Base-by-base conservation (phyloP, 2,329 filamentous ascomycete genomes). In the Elsinoe necatrix region DNA sequence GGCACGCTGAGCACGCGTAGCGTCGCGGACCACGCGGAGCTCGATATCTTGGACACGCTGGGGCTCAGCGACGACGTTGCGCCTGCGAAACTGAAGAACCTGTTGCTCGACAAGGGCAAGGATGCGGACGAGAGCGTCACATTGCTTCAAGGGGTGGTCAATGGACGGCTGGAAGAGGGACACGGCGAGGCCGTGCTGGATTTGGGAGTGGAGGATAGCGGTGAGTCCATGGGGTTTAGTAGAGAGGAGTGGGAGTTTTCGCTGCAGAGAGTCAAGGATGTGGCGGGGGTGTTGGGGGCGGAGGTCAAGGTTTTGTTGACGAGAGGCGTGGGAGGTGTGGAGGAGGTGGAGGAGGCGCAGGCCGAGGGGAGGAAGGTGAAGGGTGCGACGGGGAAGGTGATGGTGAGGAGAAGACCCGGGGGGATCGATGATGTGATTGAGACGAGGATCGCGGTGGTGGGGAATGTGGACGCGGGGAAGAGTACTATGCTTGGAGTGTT, bases 401-500 rank as follows among this genome's bases (percentile, higher is more conserved):
- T 97, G 64, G 80, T 97, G 59, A 83, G 93, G 37, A 84, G 86
- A 66, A 75, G 81, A 20, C 89, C 91, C 2, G 75, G 79, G 18
- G 85, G 79, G 11, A 81, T 89, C 4, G 90, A 97, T 68, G 84
- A 95, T 57, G 87, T 95, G 23, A 95, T 96, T 60, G 93, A 98
- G 77, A 95, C 92, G 8, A 77, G 93, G 63, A 95, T 98, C 73
- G 93, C 92, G 0, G 93, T 98, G 0, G 93, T 98, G 6, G 93
- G 93, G 50, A 98, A 98, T 75, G 89, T 98, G 56, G 93, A 98
- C 69, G 93, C 93, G 8, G 93, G 93, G 0, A 98, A 98, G 74
- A 95, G 89, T 68, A 97, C 93, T 25, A 86, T 97, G 81, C 77
- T 98, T 1, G 93, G 93, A 42, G 93, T 98, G 1, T 77, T 98